Evolutionary conservation across 2,329 filamentous ascomycete genomes (phyloP), one percentile per base, ranked within the genome.

Genomic region (Colletotrichum gigasporum): DNA sequence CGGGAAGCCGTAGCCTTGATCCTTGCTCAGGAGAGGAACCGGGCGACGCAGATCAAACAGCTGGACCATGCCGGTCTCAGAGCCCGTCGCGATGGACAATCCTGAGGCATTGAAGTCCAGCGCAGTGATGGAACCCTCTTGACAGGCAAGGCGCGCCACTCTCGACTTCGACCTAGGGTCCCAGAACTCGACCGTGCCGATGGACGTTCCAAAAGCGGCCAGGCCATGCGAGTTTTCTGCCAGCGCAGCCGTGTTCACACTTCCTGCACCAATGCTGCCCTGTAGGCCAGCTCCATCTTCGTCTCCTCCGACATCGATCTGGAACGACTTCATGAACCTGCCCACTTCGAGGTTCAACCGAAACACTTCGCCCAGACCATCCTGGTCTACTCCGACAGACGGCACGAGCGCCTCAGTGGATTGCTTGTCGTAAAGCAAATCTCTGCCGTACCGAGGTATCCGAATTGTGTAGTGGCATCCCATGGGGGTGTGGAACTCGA

Each of bases 161-260:
- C 93, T 86, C 57, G 90, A 91, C 73, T 93, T 91, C 28, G 92
- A 94, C 64, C 96, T 87, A 1, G 94, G 87, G 74, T 99, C 96
- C 93, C 94, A 99, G 73, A 98, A 95, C 75, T 99, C 96, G 24
- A 98, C 93, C 1, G 95, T 97, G n/a, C 96, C 95, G 60, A 96
- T 82, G 3, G 93, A 94, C 1, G 96, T 99, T 54, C 96, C 96
- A 71, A 99, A 99, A 0, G 95, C 94, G 32, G 94, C 85, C 4
- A 99, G 83, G 60, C 96, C 96, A 76, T 99, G 96, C 48, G 92
- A 94, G 39, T 90, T 87, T 74, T 97, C 93, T 3, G 96, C 96
- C 65, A 97, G 88, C 3, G 94, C 91, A 11, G 89, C 95, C 7
- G 90, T 90, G 73, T 98, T 97, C 54, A 98, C 94, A 52, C 91